Percentiles rank a stretch among this genome's conserved stretches.
Conservation (phyloP, 139 green algal genomes). For the Chlorella sp. region DNA sequence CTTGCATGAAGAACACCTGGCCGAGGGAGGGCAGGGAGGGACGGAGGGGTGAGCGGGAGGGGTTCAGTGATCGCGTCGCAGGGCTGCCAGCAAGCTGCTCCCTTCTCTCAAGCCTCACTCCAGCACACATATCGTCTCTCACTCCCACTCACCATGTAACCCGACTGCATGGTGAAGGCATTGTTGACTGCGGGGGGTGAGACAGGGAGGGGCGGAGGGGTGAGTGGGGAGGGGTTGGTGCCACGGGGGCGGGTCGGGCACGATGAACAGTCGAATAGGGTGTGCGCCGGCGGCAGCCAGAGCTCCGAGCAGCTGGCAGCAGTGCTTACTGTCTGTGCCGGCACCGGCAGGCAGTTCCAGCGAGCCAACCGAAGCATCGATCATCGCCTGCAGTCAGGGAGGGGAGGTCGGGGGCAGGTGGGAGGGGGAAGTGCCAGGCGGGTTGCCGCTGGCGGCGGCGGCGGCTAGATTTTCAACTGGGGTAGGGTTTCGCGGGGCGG, state of each 20-base stretch:
- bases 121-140: not conserved
- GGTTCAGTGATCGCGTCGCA: not conserved
- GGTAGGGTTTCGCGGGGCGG: too few species aligned
- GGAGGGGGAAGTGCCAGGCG: not conserved
- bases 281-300: not conserved
- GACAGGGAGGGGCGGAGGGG: not conserved
- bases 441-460: not conserved
- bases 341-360: not conserved
- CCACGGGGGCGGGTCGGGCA: not conserved
- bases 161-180: slow-evolving; percentile 21
- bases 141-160: slow-evolving; percentile 15
- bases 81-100: not conserved
- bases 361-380: not conserved
- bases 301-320: not conserved
- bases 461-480: not conserved
- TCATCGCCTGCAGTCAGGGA: not conserved
- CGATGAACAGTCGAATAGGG: not conserved
- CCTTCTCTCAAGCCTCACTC: not conserved
- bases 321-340: not conserved
- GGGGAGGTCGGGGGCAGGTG: not conserved
- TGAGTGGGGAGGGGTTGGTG: too few species aligned
- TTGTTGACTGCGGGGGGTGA: slow-evolving; percentile 37
- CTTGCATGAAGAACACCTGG: slow-evolving; percentile 88
- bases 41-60: not conserved
- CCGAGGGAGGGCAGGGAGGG: not conserved